Conservation (phyloP, 2,329 filamentous ascomycete genomes). For the Fusarium chlamydosporum region DNA sequence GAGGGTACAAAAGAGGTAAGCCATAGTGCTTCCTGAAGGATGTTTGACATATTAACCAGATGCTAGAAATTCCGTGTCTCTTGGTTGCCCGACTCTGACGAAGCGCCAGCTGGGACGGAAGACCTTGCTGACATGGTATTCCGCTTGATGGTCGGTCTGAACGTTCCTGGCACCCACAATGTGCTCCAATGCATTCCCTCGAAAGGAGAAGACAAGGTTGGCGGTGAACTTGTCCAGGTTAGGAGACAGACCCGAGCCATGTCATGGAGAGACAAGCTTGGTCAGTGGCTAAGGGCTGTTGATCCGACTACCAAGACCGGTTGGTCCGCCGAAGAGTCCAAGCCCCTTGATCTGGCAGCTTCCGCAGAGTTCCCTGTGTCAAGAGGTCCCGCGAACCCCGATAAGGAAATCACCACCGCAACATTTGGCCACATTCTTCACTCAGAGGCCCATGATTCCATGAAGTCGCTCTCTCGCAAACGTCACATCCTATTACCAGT, state of each 20-base stretch:
- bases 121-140: slow-evolving; percentile 61
- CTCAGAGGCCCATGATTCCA: slow-evolving; percentile 6
- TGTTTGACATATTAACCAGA: slow-evolving; percentile 24
- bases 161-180: slow-evolving; percentile 11
- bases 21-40: neutral
- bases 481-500: slow-evolving; percentile 61
- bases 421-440: slow-evolving; percentile 68
- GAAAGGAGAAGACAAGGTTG: slow-evolving; percentile 9
- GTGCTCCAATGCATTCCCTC: slow-evolving; percentile 45
- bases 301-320: slow-evolving; percentile 36
- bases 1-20: slow-evolving; percentile 44
- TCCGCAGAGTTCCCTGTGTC: slow-evolving; percentile 17
- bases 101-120: slow-evolving; percentile 53
- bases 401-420: slow-evolving; percentile 55
- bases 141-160: slow-evolving; percentile 60
- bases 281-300: slow-evolving; percentile 53
- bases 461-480: slow-evolving; percentile 10
- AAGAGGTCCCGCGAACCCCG: neutral
- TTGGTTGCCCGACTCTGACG: slow-evolving; percentile 58
- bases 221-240: slow-evolving; percentile 41
- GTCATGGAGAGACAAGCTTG: slow-evolving; percentile 55
- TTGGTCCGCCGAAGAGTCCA: slow-evolving; percentile 10
- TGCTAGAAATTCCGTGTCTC: slow-evolving; percentile 55
- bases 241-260: slow-evolving; percentile 54
- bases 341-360: slow-evolving; percentile 15